A percentile compares a stretch with the other conserved stretches of the same genome.
Conservation (phyloP, 441 rosid species). For the Syzygium malaccense region DNA sequence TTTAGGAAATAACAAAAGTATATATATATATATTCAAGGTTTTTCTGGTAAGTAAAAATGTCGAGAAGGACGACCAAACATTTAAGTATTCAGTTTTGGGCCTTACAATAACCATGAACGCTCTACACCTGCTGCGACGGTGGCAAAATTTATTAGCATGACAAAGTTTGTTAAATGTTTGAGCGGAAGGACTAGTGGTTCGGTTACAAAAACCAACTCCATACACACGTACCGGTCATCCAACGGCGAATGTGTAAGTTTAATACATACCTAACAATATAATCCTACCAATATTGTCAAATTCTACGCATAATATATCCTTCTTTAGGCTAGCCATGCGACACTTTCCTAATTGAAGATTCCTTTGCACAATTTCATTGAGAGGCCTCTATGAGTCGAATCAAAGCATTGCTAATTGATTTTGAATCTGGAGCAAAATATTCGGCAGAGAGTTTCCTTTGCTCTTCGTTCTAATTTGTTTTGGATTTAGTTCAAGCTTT, state of each 20-base stretch:
- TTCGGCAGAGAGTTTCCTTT: background rate
- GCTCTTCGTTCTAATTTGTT: background rate
- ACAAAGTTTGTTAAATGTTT: background rate
- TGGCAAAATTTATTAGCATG: background rate
- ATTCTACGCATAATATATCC: background rate
- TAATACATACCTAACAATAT: background rate
- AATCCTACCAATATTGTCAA: background rate
- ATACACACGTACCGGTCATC: background rate
- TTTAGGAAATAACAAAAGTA: background rate
- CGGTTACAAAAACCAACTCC: background rate
- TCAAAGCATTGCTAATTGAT: background rate
- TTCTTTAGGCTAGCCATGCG: background rate
- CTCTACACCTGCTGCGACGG: too few relatives aligned
- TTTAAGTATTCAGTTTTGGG: background rate
- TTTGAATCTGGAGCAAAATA: background rate
- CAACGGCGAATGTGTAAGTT: background rate
- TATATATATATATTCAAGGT: background rate
- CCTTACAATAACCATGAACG: too few relatives aligned
- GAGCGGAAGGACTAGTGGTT: background rate
- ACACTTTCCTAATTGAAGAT: background rate
- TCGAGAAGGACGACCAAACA: accelerated
- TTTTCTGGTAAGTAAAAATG: background rate
- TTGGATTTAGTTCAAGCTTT: background rate
- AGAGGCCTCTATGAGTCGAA: background rate
- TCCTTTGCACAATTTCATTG: background rate